A percentile compares a stretch with the other conserved stretches of the same genome.
phyloP scores from a whole-genome alignment of 495 filamentous ascomycete species.

The Penicillium bovifimosum region DNA sequence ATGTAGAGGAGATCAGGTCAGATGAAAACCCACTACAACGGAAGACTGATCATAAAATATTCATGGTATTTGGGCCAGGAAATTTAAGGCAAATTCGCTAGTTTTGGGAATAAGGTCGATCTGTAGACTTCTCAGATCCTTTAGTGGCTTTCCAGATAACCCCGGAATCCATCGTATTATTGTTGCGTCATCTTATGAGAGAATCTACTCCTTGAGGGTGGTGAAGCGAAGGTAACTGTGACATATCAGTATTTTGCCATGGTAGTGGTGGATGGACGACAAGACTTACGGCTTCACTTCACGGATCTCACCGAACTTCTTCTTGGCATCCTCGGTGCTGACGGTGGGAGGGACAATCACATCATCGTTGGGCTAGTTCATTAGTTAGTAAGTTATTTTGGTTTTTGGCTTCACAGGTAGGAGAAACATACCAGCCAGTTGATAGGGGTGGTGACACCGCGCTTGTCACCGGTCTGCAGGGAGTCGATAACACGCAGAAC shows the following conservation, averaged over 20 bases:
- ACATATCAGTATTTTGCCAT: slow-evolving; percentile 11
- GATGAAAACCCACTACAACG: too few species aligned
- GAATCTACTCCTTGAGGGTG: slow-evolving; percentile 35
- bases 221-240: slow-evolving; percentile 45
- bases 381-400: slow-evolving; percentile 1
- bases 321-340: slow-evolving; percentile 56
- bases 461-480: slow-evolving; percentile 58
- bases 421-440: slow-evolving; percentile 37
- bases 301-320: slow-evolving; percentile 61
- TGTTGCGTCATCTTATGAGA: slow-evolving; percentile 19
- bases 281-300: slow-evolving; percentile 51
- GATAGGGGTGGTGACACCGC: slow-evolving; percentile 60
- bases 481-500: slow-evolving; percentile 61
- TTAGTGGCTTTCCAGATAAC: too few species aligned
- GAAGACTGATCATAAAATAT: too few species aligned
- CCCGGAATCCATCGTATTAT: slow-evolving; percentile 1
- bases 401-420: neutral
- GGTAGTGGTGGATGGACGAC: neutral
- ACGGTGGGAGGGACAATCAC: slow-evolving; percentile 63
- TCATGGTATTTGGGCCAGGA: too few species aligned
- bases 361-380: slow-evolving; percentile 38
- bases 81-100: neutral
- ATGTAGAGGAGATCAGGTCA: too few species aligned
- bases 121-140: too few species aligned
- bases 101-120: slow-evolving; percentile 1